Base-by-base conservation (phyloP, 2,329 filamentous ascomycete genomes). In the Microdochium trichocladiopsis region DNA sequence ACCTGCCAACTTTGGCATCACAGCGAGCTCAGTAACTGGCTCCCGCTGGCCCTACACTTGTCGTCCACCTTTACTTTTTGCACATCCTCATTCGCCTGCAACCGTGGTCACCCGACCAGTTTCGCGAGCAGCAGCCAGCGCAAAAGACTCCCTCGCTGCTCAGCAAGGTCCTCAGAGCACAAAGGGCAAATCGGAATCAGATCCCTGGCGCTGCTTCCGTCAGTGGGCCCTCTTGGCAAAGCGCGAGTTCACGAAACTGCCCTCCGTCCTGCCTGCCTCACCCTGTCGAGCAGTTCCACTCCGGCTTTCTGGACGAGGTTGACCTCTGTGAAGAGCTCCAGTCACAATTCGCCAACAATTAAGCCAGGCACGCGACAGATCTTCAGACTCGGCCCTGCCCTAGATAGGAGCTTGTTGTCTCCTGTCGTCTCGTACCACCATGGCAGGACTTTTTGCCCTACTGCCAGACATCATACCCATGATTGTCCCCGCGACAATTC, bases 391-490 rank as follows among this genome's bases (percentile, higher is more conserved):
- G 5, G 36, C 9, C 36, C n/a, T 41, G n/a, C n/a, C 36, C n/a
- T 16, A 12, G 36, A 16, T 16, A 16, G 6, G n/a, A 31, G 28
- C 11, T 18, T 41, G 10, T 18, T 16, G n/a, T 23, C n/a, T 22
- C 41, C n/a, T n/a, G 4, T 22, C 16, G 6, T 22, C n/a, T n/a
- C n/a, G n/a, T n/a, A n/a, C n/a, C 41, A 22, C 16, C 41, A 48
- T 83, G 79, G 71, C 76, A 49, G 74, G 76, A 23, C 63, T 83
- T 10, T 63, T 83, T 25, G 78, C 80, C 25, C 63, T 83, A 54
- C 70, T 83, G 51, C 76, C 78, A 56, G 80, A 83, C 58, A 68
- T 83, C 49, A 66, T 83, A 49, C 80, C 79, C 54, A 83, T 84
- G 74, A 75, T 83, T 53, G 68, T 83, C 62, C 79, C 80, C 2